Base-by-base conservation (phyloP, 352 stramenopile species). In the Pythium periplocum region DNA sequence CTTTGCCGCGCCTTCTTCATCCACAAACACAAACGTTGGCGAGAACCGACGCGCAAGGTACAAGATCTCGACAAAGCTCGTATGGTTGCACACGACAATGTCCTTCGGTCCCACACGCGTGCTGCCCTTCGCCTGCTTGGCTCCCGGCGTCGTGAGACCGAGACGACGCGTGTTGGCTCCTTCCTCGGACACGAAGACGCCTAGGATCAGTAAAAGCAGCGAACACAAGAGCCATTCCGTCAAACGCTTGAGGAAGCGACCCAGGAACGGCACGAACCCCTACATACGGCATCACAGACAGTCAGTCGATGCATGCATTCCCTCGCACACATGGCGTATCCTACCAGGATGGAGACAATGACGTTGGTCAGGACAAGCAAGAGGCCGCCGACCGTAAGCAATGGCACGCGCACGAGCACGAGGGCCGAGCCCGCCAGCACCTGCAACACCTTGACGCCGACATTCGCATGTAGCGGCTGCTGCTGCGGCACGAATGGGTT, bases 401-500 rank as follows among this genome's bases (percentile, higher is more conserved):
- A 66, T 49, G 75, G 77, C 33, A 76, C 49, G 35, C 83, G 81
- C 45, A 80, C 47, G 33, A 89, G 44, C 9, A 66, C 68, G 32
- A 92, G 62, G 31, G 70, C 48, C 12, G 69, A 69, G 12, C 83
- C 78, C 11, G 43, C 57, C 33, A 78, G 44, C 34, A 81, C 51
- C 56, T 87, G 73, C 12, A 85, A 40, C 39, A 62, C 62, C 2
- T 63, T 75, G 43, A 82, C 50, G 0, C 59, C 53, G 35, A 79
- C 59, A 31, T 64, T 75, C 48, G 57, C 68, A 37, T 70, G 70
- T 32, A 87, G 68, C 2, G 72, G 75, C 63, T 78, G 72, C 58
- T 80, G 73, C 63, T 86, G 75, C 50, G 81, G 81, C 55, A 94
- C 83, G 68, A 94, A 94, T 58, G 83, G 83, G 64, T 94, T 94